These are phyloP conservation scores for Verruconis gallopava DNA, from an alignment of 2,329 filamentous ascomycete species.

Conservation along the genomic window DNA sequence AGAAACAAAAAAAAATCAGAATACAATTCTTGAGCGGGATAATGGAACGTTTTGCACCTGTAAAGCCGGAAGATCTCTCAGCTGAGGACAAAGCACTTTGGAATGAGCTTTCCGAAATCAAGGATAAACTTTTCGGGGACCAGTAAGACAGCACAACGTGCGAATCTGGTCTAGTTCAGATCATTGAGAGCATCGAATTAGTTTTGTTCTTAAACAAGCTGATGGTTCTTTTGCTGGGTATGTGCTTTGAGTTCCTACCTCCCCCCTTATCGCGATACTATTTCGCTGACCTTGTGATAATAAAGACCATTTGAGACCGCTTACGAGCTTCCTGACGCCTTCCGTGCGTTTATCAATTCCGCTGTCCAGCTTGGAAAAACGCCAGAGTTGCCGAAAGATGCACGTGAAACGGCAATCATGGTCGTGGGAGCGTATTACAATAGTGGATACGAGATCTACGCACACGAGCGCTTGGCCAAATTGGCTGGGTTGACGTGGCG, in stretches of 20 bases:
- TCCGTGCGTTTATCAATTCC: not conserved
- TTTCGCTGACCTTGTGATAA: too few species aligned
- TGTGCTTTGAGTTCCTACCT: too few species aligned
- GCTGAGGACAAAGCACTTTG: not conserved
- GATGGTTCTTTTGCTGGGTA: not conserved
- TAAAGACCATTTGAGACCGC: not conserved
- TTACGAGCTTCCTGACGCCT: not conserved
- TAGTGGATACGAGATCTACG: not conserved
- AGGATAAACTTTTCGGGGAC: constrained; percentile 1
- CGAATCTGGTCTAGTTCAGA: too few species aligned
- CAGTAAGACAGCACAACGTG: too few species aligned
- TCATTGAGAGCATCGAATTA: too few species aligned
- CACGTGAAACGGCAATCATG: not conserved
- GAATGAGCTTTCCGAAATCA: not conserved
- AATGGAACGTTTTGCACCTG: not conserved
- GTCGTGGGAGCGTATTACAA: constrained; percentile 1
- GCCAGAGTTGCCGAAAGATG: not conserved
- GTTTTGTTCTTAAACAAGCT: not conserved
- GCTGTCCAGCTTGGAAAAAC: not conserved
- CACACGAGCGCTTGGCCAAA: not conserved
- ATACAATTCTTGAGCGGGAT: too few species aligned
- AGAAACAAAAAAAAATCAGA: too few species aligned
- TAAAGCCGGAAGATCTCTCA: not conserved
- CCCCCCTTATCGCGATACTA: too few species aligned
- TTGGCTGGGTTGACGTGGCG: not conserved